Percentiles rank a stretch among this genome's conserved stretches.
Conservation (phyloP, 1,284 basidiomycete genomes). For the Coniferiporia weirii region DNA sequence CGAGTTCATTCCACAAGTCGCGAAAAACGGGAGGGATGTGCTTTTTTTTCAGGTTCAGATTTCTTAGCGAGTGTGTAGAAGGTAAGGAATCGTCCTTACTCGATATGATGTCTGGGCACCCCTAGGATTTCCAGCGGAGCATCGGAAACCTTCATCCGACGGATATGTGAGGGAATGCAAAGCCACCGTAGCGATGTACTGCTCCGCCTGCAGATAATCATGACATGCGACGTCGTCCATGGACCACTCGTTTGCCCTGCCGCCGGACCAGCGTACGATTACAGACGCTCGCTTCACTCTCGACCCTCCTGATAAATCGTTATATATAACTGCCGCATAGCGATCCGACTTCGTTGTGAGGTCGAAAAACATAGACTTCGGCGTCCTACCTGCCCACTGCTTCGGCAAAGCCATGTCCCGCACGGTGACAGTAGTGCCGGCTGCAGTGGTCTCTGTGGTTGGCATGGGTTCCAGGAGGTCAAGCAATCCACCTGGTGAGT, state of each 20-base stretch:
- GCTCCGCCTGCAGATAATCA: constrained; percentile 77
- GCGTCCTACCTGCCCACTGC: constrained; percentile 71
- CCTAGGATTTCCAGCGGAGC: constrained; percentile 38
- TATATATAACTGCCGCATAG: constrained; percentile 72
- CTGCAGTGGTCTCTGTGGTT: constrained; percentile 41
- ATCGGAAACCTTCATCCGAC: constrained; percentile 50
- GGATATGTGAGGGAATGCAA: constrained; percentile 73
- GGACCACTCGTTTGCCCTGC: constrained; percentile 60
- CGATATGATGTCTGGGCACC: constrained; percentile 26
- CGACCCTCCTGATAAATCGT: constrained; percentile 56
- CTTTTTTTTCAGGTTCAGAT: constrained; percentile 27
- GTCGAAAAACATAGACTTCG: constrained; percentile 66
- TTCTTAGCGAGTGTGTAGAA: constrained; percentile 36
- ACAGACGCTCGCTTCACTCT: constrained; percentile 70
- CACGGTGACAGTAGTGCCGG: constrained; percentile 56
- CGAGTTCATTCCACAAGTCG: constrained; percentile 92
- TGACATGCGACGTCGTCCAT: constrained; percentile 88
- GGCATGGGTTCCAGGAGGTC: constrained; percentile 73
- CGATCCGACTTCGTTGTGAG: constrained; percentile 62
- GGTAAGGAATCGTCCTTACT: constrained; percentile 31
- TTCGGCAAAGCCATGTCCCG: constrained; percentile 80
- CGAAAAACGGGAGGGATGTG: constrained; percentile 79
- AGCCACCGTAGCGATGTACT: constrained; percentile 86
- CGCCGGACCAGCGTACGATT: constrained; percentile 67
- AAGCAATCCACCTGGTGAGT: constrained; percentile 63